These are phyloP conservation scores for Coemansia sp. DNA, from an alignment of 192 early-diverging fungal genomes.

Conservation along the genomic window DNA sequence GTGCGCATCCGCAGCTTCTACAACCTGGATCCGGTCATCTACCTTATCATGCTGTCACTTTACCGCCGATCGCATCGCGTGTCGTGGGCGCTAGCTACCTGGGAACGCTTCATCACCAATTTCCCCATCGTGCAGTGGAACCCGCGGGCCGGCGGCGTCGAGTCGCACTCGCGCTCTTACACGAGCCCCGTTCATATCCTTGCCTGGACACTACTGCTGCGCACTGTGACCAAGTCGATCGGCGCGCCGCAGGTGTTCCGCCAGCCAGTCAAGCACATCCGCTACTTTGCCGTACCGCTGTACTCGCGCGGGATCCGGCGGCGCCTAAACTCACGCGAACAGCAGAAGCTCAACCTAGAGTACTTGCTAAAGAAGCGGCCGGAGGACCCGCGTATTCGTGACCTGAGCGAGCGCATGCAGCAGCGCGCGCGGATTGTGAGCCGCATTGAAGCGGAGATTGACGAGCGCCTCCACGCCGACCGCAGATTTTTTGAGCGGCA, in stretches of 20 bases:
- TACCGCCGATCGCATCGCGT: slow-evolving; percentile 19
- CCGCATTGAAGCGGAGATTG: slow-evolving; percentile 28
- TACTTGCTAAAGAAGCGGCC: neutral
- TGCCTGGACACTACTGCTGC: slow-evolving; percentile 34
- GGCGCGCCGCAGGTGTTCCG: slow-evolving; percentile 9
- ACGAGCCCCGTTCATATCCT: slow-evolving; percentile 36
- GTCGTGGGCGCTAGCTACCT: slow-evolving; percentile 40
- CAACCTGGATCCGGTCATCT: slow-evolving; percentile 44
- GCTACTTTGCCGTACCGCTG: slow-evolving; percentile 12
- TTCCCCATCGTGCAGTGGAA: slow-evolving; percentile 47
- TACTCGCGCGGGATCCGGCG: slow-evolving; percentile 3
- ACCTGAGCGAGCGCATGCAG: slow-evolving; percentile 1
- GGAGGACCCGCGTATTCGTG: neutral
- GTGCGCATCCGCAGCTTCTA: slow-evolving; percentile 34
- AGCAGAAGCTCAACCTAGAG: slow-evolving; percentile 5
- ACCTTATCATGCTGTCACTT: slow-evolving; percentile 47
- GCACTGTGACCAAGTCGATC: slow-evolving; percentile 23
- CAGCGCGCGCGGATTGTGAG: slow-evolving; percentile 6
- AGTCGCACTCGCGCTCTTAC: slow-evolving; percentile 29
- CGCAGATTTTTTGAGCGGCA: slow-evolving; percentile 10
- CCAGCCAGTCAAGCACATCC: neutral
- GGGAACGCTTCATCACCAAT: slow-evolving; percentile 40
- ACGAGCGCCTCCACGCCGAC: slow-evolving; percentile 8
- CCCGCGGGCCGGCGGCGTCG: slow-evolving; percentile 30
- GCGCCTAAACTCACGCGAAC: slow-evolving; percentile 2